Conservation (phyloP, 164 flowering plant genomes). For the Nymphaea colorata region DNA sequence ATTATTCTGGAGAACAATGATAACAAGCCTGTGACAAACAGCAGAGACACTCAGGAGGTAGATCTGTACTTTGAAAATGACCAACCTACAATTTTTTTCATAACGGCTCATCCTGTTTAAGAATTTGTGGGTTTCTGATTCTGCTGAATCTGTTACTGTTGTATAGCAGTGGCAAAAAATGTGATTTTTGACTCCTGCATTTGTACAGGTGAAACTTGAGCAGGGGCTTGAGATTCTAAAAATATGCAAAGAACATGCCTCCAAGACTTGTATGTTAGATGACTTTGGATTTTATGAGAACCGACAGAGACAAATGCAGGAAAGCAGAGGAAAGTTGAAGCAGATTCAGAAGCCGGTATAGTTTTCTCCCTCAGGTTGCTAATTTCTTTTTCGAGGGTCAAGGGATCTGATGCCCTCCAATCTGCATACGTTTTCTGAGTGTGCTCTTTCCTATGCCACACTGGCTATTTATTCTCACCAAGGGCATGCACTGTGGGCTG, state of each 20-base stretch:
- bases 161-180: not conserved
- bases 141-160: no score
- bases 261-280: slow-evolving; percentile 63
- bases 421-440: not conserved
- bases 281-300: slow-evolving; percentile 81
- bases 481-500: no score
- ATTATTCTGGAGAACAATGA: slow-evolving; percentile 79
- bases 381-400: not conserved
- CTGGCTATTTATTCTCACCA: no score
- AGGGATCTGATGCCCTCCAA: not conserved
- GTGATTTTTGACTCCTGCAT: not conserved
- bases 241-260: slow-evolving; percentile 60
- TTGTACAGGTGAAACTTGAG: slow-evolving; percentile 55
- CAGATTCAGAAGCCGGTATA: slow-evolving; percentile 54
- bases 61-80: not conserved
- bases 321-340: slow-evolving; percentile 63
- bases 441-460: no score
- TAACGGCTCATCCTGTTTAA: no score
- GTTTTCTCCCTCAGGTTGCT: not conserved
- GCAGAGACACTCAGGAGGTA: slow-evolving; percentile 90
- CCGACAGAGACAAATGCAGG: slow-evolving; percentile 63
- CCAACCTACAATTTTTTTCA: no score
- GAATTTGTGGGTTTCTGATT: no score
- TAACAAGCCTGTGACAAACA: slow-evolving; percentile 82
- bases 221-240: slow-evolving; percentile 72